These are phyloP conservation scores for Peronospora destructor DNA, from an alignment of 352 stramenopile species.

Conservation along the genomic window DNA sequence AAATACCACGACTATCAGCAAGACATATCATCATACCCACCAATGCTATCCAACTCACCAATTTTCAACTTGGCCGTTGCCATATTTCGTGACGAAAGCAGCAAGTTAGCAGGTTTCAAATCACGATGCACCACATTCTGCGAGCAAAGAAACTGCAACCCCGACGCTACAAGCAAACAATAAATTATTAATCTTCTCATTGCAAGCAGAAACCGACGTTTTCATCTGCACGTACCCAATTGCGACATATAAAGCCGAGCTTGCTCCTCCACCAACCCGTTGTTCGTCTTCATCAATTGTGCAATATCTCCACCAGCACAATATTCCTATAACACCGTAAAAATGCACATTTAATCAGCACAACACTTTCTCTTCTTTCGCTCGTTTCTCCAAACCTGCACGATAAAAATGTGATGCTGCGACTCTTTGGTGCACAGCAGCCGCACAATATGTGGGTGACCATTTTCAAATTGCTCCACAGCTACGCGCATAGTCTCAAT, in stretches of 20 bases:
- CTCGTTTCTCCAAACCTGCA: constrained; percentile 34
- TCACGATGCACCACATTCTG: constrained; percentile 76
- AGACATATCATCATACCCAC: constrained; percentile 12
- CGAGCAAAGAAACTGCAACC: constrained; percentile 65
- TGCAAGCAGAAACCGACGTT: background rate
- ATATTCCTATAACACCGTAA: constrained; percentile 46
- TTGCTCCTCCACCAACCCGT: constrained; percentile 54
- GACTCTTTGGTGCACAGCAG: constrained; percentile 78
- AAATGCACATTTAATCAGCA: background rate
- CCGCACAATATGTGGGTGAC: constrained; percentile 78
- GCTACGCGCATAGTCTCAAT: constrained; percentile 82
- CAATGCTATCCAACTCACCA: constrained; percentile 22
- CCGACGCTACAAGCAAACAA: constrained; percentile 36
- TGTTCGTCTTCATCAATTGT: constrained; percentile 58
- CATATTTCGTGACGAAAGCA: constrained; percentile 64
- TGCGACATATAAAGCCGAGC: constrained; percentile 76
- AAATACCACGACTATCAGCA: constrained; percentile 8
- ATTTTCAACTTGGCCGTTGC: constrained; percentile 72
- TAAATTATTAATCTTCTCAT: background rate
- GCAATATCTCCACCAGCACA: constrained; percentile 71
- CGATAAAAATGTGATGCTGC: constrained; percentile 77
- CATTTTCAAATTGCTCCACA: constrained; percentile 81
- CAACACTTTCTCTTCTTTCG: background rate
- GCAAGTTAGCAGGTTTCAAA: constrained; percentile 67
- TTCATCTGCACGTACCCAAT: constrained; percentile 36